These are phyloP conservation scores for Auriscalpium microsporum DNA, from an alignment of 768 basidiomycete species.

Conservation along the genomic window DNA sequence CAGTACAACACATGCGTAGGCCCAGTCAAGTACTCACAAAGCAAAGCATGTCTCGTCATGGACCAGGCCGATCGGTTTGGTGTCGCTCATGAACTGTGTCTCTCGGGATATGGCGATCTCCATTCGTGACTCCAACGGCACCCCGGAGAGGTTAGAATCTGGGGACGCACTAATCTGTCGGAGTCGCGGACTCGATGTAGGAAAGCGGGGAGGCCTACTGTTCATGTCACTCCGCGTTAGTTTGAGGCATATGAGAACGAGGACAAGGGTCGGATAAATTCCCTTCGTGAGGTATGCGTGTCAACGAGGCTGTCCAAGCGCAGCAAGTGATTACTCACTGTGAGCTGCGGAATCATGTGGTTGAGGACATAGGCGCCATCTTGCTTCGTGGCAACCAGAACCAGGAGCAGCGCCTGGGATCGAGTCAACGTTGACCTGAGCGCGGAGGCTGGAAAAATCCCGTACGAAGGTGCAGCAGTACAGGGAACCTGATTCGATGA, in stretches of 20 bases:
- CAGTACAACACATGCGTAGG: no score
- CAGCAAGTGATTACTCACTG: not conserved
- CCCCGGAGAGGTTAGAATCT: not conserved
- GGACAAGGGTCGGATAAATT: not conserved
- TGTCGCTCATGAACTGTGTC: not conserved
- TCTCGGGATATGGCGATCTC: not conserved
- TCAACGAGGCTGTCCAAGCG: not conserved
- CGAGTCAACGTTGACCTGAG: not conserved
- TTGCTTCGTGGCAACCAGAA: not conserved
- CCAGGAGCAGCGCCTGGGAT: not conserved
- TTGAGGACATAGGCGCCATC: not conserved
- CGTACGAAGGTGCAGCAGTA: not conserved
- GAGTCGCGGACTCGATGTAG: no score
- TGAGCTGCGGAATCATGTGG: not conserved
- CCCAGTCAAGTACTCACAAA: no score
- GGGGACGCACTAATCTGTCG: not conserved
- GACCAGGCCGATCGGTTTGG: not conserved
- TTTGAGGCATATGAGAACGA: not conserved
- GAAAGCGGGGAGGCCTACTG: not conserved
- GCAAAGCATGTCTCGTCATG: not conserved
- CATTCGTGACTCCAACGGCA: not conserved
- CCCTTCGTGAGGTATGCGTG: not conserved
- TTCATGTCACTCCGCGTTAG: not conserved
- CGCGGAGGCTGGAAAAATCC: not conserved
- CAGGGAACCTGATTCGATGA: not conserved